These are phyloP conservation scores for Tetrapisispora namnaoensis DNA, from an alignment of 805 yeast genomes.

Conservation along the genomic window DNA sequence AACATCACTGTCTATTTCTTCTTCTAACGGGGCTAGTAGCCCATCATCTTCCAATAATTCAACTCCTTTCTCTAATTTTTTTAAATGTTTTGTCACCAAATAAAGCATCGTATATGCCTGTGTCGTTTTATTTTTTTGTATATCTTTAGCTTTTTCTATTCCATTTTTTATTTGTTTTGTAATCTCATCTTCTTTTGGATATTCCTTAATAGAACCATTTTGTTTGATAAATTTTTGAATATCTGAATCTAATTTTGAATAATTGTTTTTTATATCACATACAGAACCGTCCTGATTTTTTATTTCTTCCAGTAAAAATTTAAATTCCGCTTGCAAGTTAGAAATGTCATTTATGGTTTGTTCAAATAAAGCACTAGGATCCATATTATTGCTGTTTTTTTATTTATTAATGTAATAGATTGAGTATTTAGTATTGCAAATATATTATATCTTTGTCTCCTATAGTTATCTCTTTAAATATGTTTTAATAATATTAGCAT, in stretches of 20 bases:
- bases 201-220: slow-evolving; percentile 70
- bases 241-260: slow-evolving; percentile 64
- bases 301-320: slow-evolving; percentile 70
- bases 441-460: too few species aligned
- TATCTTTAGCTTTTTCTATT: slow-evolving; percentile 43
- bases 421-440: too few species aligned
- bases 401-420: not conserved
- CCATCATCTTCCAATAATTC: slow-evolving; percentile 72
- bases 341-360: slow-evolving; percentile 65
- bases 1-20: slow-evolving; percentile 26
- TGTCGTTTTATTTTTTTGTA: slow-evolving; percentile 71
- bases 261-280: slow-evolving; percentile 55
- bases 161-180: slow-evolving; percentile 61
- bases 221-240: slow-evolving; percentile 74
- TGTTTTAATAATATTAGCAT: too few species aligned
- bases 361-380: slow-evolving; percentile 76
- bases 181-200: slow-evolving; percentile 69
- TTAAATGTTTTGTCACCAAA: slow-evolving; percentile 64
- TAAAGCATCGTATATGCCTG: slow-evolving; percentile 79
- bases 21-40: slow-evolving; percentile 50
- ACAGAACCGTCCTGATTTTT: slow-evolving; percentile 56
- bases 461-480: too few species aligned
- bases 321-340: slow-evolving; percentile 80
- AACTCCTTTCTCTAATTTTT: slow-evolving; percentile 64
- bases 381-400: slow-evolving; percentile 41